Base-by-base conservation (phyloP, 108 stramenopile genomes). In the Nitzschia inconspicua region DNA sequence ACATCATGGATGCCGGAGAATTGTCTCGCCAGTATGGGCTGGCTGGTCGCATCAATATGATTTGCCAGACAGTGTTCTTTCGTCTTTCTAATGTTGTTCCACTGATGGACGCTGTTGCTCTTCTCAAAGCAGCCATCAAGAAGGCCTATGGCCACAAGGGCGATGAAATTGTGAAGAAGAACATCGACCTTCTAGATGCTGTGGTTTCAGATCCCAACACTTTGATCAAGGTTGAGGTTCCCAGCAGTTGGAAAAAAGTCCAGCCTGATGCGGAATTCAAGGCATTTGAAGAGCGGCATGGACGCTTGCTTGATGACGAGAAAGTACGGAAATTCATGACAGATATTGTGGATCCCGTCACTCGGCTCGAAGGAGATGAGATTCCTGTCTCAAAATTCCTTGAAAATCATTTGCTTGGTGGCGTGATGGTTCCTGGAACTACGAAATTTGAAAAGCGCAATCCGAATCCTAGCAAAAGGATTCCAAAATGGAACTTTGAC, bases 41-140 rank as follows among this genome's bases (percentile, higher is more conserved):
- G 26, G 75, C 75, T 23, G 82, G 82, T 2, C 72, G 71, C 26
- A 83, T 83, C 64, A 83, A 83, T 35, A 79, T 83, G 65, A 79
- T 83, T 28, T 83, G 82, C 39, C 66, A 76, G 67, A 58, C 56
- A 18, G 75, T 57, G 11, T 83, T 83, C 67, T 83, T 83, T 53
- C 70, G 75, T 18, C 44, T 83, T 4, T 66, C 76, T 29, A 71
- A 75, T 31, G 82, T 83, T 13, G 36, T 83, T 5, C 82, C 82
- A 22, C 36, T 83, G 37, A 59, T 79, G 3, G 68, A 76, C 9
- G 75, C 82, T 19, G 59, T 83, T 20, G 50, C 55, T 2, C 57
- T 83, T 2, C 52, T 83, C 28, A 76, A 71, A 43, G 60, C 70
- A 42, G 58, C 82, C 40, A 73, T 79, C 28, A 59, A 28, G 19